Conservation (phyloP, 2,329 filamentous ascomycete species). For the Ophiostoma australiae region DNA sequence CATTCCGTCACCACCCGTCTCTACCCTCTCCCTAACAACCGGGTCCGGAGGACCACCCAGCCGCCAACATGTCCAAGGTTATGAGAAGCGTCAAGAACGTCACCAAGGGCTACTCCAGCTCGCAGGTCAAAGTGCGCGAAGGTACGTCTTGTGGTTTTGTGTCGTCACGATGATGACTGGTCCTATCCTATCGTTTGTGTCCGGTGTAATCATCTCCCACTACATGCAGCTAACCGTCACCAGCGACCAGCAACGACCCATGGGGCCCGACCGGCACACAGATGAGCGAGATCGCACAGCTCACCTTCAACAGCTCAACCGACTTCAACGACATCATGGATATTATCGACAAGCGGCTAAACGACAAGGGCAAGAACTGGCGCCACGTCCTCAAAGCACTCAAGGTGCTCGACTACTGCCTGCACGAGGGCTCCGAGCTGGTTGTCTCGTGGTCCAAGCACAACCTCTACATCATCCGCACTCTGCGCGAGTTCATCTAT, state of each 20-base stretch:
- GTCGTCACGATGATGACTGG: not conserved
- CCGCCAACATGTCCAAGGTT: slow-evolving; percentile 80
- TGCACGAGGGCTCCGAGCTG: slow-evolving; percentile 93
- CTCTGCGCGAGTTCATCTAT: slow-evolving; percentile 92
- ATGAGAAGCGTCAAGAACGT: slow-evolving; percentile 98
- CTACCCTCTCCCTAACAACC: not conserved
- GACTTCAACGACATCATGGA: slow-evolving; percentile 99
- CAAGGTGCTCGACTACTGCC: slow-evolving; percentile 95
- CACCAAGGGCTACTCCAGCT: slow-evolving; percentile 94
- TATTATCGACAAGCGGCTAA: slow-evolving; percentile 97
- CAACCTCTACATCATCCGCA: slow-evolving; percentile 99
- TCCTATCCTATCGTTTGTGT: no score
- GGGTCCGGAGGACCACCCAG: slow-evolving; percentile 24
- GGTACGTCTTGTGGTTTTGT: slow-evolving; percentile 53
- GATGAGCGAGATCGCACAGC: slow-evolving; percentile 96
- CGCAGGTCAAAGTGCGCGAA: slow-evolving; percentile 98
- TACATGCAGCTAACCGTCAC: slow-evolving; percentile 13
- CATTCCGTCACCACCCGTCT: not conserved
- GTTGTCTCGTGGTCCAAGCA: slow-evolving; percentile 97
- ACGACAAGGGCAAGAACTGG: slow-evolving; percentile 99
- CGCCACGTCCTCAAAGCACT: slow-evolving; percentile 94
- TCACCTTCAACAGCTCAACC: slow-evolving; percentile 94
- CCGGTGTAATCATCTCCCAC: not conserved
- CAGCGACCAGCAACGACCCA: slow-evolving; percentile 96
- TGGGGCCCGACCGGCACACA: slow-evolving; percentile 97